Evolutionary conservation across 139 green algal species (phyloP).

Genomic region (Raphidocelis subcapitata): DNA sequence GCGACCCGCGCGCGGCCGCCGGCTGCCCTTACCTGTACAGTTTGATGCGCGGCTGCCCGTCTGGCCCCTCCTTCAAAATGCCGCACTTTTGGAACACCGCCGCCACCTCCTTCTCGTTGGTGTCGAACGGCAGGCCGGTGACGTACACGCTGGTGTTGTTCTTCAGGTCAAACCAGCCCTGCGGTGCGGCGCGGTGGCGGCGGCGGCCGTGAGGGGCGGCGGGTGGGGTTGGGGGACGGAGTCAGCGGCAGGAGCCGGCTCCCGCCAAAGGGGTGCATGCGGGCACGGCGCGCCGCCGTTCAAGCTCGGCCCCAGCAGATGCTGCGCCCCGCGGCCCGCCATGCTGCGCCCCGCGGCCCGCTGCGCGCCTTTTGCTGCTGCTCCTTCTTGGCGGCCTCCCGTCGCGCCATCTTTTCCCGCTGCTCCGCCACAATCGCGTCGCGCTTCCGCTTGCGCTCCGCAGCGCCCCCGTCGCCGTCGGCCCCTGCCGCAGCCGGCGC

Average conservation of each 20-base stretch:
- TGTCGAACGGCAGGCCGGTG: slow-evolving; percentile 85
- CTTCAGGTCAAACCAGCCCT: slow-evolving; percentile 84
- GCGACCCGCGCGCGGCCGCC: too few relatives aligned
- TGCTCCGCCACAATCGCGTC: slow-evolving; percentile 9
- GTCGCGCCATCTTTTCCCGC: slow-evolving; percentile 7
- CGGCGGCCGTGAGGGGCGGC: neutral
- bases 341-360: neutral
- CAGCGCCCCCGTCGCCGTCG: neutral
- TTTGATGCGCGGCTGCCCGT: slow-evolving; percentile 45
- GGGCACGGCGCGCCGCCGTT: neutral
- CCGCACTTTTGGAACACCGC: slow-evolving; percentile 69
- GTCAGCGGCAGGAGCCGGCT: neutral
- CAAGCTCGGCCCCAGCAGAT: neutral
- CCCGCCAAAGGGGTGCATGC: neutral
- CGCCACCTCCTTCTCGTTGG: slow-evolving; percentile 75
- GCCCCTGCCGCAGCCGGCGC: slow-evolving; percentile 1
- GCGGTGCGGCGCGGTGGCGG: neutral
- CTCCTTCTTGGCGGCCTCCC: neutral
- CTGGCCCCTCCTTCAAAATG: slow-evolving; percentile 61
- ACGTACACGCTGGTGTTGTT: slow-evolving; percentile 96
- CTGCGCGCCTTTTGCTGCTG: neutral
- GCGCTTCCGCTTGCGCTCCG: neutral
- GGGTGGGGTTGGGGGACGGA: neutral
- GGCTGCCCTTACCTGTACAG: slow-evolving; percentile 41
- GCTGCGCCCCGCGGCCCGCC: neutral